Evolutionary conservation across 164 flowering plant species (phyloP).

Genomic region (Pachysandra terminalis): DNA sequence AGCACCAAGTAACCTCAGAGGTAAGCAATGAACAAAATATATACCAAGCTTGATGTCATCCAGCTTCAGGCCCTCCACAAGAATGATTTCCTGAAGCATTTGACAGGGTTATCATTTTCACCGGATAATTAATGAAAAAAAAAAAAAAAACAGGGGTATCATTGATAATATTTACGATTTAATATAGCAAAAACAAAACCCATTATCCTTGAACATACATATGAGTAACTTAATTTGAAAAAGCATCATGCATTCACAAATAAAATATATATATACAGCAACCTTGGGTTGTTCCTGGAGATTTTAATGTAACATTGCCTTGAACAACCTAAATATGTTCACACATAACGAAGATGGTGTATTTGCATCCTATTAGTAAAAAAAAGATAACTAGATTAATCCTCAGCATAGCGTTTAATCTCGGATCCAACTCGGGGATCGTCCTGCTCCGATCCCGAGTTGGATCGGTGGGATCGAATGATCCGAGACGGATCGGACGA

Average conservation of each 20-base stretch:
- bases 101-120: no score
- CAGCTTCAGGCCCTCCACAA: constrained; percentile 63
- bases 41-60: constrained; percentile 54
- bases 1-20: constrained; percentile 65
- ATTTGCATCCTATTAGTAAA: not conserved
- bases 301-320: not conserved
- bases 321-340: not conserved
- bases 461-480: no score
- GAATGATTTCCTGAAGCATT: constrained; percentile 34
- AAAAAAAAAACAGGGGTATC: not conserved
- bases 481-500: no score
- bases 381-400: not conserved
- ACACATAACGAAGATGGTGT: not conserved
- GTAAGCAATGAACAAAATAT: constrained; percentile 74
- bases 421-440: no score
- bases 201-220: not conserved
- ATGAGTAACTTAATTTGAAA: not conserved
- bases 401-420: no score
- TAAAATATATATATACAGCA: not conserved
- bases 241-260: not conserved
- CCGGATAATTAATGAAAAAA: no score
- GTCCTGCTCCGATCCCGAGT: no score
- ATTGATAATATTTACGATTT: constrained; percentile 2
- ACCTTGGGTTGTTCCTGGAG: not conserved
- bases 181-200: not conserved